These are phyloP conservation scores for Pyropia yezoensis DNA, from an alignment of 23 red algal species.

Conservation along the genomic window DNA sequence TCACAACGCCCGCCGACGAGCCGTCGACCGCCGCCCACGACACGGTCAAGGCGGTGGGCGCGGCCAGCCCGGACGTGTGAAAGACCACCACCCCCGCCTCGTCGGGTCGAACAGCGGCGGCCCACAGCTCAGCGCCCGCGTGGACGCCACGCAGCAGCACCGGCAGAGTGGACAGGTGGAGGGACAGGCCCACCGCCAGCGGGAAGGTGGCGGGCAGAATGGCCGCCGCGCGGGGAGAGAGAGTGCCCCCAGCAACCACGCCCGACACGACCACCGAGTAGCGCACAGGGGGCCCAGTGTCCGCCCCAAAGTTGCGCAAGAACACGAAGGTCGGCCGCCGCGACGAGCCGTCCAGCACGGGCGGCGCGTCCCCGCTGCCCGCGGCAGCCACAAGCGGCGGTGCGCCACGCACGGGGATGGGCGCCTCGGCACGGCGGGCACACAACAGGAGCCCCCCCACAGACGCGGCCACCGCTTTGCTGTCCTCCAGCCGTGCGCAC, in stretches of 20 bases:
- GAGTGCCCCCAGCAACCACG: neutral
- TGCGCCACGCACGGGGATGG: too few relatives aligned
- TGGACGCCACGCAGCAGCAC: constrained; percentile 1
- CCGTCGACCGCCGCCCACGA: neutral
- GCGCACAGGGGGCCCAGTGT: neutral
- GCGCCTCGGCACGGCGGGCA: too few relatives aligned
- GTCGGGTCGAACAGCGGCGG: neutral
- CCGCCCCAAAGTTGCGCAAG: constrained; percentile 40
- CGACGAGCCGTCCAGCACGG: neutral
- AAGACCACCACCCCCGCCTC: neutral
- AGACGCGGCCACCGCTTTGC: neutral
- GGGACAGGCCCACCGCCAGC: neutral
- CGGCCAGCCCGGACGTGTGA: neutral
- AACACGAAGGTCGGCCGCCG: constrained; percentile 32
- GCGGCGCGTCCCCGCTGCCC: neutral
- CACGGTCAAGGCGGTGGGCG: neutral
- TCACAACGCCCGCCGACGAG: neutral
- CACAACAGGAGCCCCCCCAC: constrained; percentile 12
- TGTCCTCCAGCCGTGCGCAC: constrained; percentile 9
- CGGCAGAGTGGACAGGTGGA: neutral
- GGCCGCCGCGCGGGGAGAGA: neutral
- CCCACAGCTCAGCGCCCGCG: constrained; percentile 5
- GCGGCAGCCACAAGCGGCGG: too few relatives aligned
- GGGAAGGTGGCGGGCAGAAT: neutral
- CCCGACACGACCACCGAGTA: constrained; percentile 6